phyloP scores from a whole-genome alignment of 2,329 filamentous ascomycete genomes.

The Pestalotiopsis sp. region DNA sequence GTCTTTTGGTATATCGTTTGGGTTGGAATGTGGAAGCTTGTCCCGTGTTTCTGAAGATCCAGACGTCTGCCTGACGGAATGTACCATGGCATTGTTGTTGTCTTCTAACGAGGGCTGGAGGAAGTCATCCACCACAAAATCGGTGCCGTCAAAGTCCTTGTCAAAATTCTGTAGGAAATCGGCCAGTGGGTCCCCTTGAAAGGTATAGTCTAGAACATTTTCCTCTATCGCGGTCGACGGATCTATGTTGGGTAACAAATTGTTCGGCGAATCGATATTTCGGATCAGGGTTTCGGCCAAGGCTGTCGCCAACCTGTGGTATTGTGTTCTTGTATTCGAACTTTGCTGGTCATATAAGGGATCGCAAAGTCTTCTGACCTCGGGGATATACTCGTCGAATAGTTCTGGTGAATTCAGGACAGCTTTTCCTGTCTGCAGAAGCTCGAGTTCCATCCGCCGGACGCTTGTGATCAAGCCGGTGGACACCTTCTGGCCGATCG shows the following conservation, averaged over 20 bases:
- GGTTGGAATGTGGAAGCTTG: background rate
- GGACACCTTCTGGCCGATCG: conserved; percentile 37
- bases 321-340: conserved; percentile 38
- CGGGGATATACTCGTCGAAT: conserved; percentile 44
- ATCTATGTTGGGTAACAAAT: conserved; percentile 17
- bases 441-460: conserved; percentile 52
- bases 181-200: conserved; percentile 14
- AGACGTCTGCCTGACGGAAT: background rate
- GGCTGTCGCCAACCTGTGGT: conserved; percentile 43
- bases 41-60: background rate
- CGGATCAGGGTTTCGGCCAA: conserved; percentile 44
- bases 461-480: conserved; percentile 41
- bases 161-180: conserved; percentile 25
- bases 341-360: conserved; percentile 42
- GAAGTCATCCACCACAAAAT: conserved; percentile 19
- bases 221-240: background rate
- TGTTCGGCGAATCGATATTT: conserved; percentile 19
- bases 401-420: conserved; percentile 37
- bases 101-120: conserved; percentile 4
- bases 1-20: conserved; percentile 18
- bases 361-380: conserved; percentile 45
- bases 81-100: background rate
- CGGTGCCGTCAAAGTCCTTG: conserved; percentile 21
- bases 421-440: conserved; percentile 55
- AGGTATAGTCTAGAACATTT: background rate